Base-by-base conservation (phyloP, 1,284 basidiomycete genomes). In the Vanrija sp. region DNA sequence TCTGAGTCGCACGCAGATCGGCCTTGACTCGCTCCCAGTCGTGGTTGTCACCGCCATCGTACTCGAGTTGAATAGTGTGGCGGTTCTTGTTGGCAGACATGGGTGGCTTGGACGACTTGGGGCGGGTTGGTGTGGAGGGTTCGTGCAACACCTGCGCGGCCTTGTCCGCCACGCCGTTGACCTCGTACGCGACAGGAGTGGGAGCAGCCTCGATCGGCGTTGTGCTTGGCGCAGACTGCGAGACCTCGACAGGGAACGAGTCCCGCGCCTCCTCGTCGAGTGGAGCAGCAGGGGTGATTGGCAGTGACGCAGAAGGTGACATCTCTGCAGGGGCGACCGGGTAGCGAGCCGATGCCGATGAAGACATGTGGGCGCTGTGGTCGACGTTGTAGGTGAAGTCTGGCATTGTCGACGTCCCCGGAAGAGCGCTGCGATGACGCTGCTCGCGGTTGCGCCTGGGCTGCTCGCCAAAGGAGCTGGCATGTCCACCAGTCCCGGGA, bases 41-140 rank as follows among this genome's bases (percentile, higher is more conserved):
- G 41, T 54, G 45, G 31, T 12, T 31, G 12, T n/a, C 66, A 16
- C 74, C 71, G 18, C 64, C 66, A 39, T 86, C 85, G 63, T 93
- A 93, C 71, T 95, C 92, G 52, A 96, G 86, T 73, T 96, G 91
- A 39, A 95, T 89, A 3, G 92, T 95, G 75, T 95, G 90, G 15
- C 86, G 77, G 71, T 85, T 83, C 49, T 67, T 72, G 66, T 71
- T 75, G 47, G 67, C 51, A 49, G 69, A 65, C 67, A 73, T 59
- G 41, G 70, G 58, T 49, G 62, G 53, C 59, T 57, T 49, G 52
- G 59, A 41, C 22, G 47, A 31, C 31, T 31, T 31, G 31, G 36
- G 22, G 23, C 31, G 37, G 3, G 45, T 43, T 7, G 55, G 48
- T 3, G 45, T 57, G 4, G 16, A 9, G n/a, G 46, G 54, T 22